phyloP scores from a whole-genome alignment of 495 filamentous ascomycete genomes.

The Evernia prunastri region DNA sequence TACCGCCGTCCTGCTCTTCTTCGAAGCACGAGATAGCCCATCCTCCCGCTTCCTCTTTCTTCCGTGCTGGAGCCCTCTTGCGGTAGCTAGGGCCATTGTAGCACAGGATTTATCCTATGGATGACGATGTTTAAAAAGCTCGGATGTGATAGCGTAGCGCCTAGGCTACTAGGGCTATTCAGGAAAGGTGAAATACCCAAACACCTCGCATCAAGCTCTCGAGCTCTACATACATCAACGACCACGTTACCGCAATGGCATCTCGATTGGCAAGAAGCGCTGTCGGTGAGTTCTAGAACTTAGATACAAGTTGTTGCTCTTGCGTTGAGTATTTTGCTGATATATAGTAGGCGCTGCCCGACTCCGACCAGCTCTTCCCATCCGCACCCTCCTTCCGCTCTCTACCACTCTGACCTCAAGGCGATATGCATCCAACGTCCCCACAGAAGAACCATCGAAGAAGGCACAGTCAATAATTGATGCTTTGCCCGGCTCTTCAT shows the following conservation, averaged over 20 bases:
- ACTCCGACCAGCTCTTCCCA: constrained; percentile 66
- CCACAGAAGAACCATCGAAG: constrained; percentile 76
- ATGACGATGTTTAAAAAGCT: neutral
- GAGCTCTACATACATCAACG: neutral
- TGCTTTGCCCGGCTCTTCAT: constrained; percentile 72
- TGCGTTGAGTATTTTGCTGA: constrained; percentile 25
- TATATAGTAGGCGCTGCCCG: constrained; percentile 68
- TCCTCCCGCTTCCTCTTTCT: constrained; percentile 14
- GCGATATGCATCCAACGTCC: constrained; percentile 69
- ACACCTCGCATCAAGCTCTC: constrained; percentile 4
- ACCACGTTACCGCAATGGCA: constrained; percentile 61
- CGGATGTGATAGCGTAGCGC: constrained; percentile 5
- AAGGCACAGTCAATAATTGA: constrained; percentile 95
- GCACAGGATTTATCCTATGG: neutral
- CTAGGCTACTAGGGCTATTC: constrained; percentile 7
- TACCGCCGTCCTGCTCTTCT: constrained; percentile 41
- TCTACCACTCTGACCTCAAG: constrained; percentile 55
- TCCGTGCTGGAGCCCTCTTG: neutral
- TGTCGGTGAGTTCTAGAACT: constrained; percentile 59
- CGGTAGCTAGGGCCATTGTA: neutral
- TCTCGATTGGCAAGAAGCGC: constrained; percentile 89
- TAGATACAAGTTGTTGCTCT: constrained; percentile 11
- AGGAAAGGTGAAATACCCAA: constrained; percentile 3
- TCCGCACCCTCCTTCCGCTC: constrained; percentile 66
- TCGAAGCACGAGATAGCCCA: neutral